Evolutionary conservation across 305 asterid species (phyloP), one percentile per base, ranked within the genome.

Genomic region (Galium porrigens): DNA sequence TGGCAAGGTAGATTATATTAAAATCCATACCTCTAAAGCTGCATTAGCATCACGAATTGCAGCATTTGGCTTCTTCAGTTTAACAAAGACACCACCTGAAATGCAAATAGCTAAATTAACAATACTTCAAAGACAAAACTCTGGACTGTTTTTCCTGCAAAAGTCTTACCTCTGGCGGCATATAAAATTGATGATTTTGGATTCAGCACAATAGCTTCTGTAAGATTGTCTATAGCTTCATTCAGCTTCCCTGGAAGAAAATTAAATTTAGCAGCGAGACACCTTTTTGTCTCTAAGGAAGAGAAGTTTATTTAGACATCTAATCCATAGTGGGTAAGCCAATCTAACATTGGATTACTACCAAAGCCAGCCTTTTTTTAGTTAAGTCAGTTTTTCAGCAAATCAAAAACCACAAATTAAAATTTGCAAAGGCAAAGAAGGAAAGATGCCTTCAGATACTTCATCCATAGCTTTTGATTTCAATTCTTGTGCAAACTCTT

Each of bases 21-120:
- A 49, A 44, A 68, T 22, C 34, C 71, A 58, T 65, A 88, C 98
- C 87, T 86, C 68, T 70, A 90, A 67, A 70, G 96, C 95, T n/a
- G 88, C 94, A 79, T 86, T 83, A 71, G 96, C 90, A 70, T 90
- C 94, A 73, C 85, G 76, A 60, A 83, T 83, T 42, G 96, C 96
- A 62, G 92, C 96, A 80, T 85, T 90, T 63, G 96, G 94, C 71
- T 84, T 90, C 74, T 79, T 86, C 80, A 88, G 69, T 74, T 86
- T 90, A 68, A 83, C 58, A 59, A 77, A 88, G 54, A 80, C 81
- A 66, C 77, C 74, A 15, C 87, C 96, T 85, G 89, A 64, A 68
- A 64, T 59, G 61, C 14, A 39, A 54, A 12, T 70, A 51, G 52
- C 52, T 15, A 44, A 48, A 74, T 30, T 3, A 76, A 22, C 52